Evolutionary conservation across 2,329 filamentous ascomycete species (phyloP).

Genomic region (Purpureocillium lavendulum): DNA sequence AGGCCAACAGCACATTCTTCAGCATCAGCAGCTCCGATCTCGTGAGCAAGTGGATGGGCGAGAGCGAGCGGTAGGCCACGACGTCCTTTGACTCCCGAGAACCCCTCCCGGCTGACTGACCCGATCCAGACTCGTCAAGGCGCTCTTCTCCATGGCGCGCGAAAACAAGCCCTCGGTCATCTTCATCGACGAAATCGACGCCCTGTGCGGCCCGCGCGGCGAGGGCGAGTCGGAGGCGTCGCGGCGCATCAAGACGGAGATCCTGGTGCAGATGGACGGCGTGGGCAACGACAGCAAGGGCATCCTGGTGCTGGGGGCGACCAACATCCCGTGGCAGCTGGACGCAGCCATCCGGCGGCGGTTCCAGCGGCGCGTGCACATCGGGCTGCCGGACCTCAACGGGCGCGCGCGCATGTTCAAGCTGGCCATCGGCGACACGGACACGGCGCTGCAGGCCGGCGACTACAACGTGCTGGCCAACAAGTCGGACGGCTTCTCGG

Average conservation of each 20-base stretch:
- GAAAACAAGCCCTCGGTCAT: constrained; percentile 98
- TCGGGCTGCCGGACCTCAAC: constrained; percentile 78
- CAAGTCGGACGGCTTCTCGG: constrained; percentile 87
- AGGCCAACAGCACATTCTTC: constrained; percentile 98
- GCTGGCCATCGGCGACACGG: constrained; percentile 85
- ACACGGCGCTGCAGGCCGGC: constrained; percentile 67
- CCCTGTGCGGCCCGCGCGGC: constrained; percentile 81
- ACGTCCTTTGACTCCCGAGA: neutral
- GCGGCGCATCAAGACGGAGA: constrained; percentile 94
- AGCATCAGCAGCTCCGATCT: constrained; percentile 95
- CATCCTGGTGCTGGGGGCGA: constrained; percentile 89
- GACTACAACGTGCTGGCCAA: constrained; percentile 77
- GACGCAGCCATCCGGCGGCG: constrained; percentile 92
- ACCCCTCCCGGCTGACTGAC: constrained; percentile 11
- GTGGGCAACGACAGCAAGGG: constrained; percentile 93
- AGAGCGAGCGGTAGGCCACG: constrained; percentile 73
- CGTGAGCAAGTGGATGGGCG: constrained; percentile 99
- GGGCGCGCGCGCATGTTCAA: constrained; percentile 94
- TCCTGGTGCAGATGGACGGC: constrained; percentile 98
- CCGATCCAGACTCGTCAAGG: constrained; percentile 90
- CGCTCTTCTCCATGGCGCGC: constrained; percentile 93
- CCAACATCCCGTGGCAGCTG: constrained; percentile 98
- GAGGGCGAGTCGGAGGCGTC: constrained; percentile 98
- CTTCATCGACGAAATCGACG: constrained; percentile 97
- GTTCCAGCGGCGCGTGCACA: constrained; percentile 94